A percentile compares a stretch with the other conserved stretches of the same genome.
Conservation (phyloP, 1,284 basidiomycete genomes). For the Sporisorium reilianum region DNA sequence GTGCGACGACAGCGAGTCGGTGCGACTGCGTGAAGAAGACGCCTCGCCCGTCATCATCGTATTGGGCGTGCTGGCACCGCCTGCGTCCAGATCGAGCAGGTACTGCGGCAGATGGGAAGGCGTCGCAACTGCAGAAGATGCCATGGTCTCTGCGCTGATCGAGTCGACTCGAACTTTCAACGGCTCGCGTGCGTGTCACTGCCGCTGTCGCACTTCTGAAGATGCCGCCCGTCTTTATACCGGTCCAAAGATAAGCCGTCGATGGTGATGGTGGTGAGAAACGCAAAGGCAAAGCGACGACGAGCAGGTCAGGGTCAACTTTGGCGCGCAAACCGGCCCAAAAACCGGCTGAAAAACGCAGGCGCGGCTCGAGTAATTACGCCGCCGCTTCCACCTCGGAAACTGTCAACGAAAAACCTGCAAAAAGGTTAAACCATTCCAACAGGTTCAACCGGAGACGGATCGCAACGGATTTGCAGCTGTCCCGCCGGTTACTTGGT, state of each 20-base stretch:
- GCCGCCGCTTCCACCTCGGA: too few species aligned
- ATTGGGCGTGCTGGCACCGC: conserved; percentile 17
- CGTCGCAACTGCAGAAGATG: not conserved
- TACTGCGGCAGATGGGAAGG: not conserved
- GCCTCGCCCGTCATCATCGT: conserved; percentile 24
- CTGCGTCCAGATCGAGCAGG: not conserved
- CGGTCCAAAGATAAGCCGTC: too few species aligned
- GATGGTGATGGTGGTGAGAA: not conserved
- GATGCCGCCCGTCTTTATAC: not conserved
- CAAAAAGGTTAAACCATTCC: not conserved
- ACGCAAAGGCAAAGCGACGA: not conserved
- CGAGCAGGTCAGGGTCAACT: conserved; percentile 8
- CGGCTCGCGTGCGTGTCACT: not conserved
- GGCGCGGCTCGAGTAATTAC: too few species aligned
- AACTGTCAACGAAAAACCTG: not conserved
- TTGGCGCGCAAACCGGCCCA: too few species aligned
- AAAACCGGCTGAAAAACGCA: not conserved
- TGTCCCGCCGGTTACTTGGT: not conserved
- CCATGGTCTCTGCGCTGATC: conserved; percentile 7
- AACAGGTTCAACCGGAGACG: conserved; percentile 2
- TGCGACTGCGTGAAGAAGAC: conserved; percentile 23
- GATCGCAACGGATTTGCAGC: conserved; percentile 6
- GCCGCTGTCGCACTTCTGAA: not conserved
- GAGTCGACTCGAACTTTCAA: not conserved
- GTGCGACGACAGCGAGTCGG: conserved; percentile 30